Conservation (phyloP, 257 asterid species). For the Handroanthus guayacan region DNA sequence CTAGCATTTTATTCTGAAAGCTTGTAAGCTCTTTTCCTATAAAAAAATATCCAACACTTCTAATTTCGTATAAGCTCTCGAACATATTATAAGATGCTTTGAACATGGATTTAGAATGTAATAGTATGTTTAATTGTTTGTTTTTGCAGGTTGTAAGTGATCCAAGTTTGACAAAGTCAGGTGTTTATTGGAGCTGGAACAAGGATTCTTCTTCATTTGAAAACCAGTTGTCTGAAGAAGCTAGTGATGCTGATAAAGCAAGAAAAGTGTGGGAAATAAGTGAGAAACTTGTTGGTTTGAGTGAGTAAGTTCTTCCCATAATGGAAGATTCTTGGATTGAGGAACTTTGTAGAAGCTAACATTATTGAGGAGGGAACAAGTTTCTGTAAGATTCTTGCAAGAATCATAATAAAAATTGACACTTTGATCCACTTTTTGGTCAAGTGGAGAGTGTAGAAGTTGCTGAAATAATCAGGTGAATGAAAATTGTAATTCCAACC, state of each 20-base stretch:
- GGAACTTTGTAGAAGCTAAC: background rate
- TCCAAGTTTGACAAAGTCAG: conserved; percentile 78
- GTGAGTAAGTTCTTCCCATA: background rate
- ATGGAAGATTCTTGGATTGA: background rate
- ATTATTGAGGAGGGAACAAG: no score
- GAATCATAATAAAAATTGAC: no score
- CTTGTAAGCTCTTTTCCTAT: no score
- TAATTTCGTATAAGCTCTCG: no score
- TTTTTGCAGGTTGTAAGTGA: conserved; percentile 66
- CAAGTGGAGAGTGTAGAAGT: no score
- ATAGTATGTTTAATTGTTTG: background rate
- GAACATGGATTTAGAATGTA: background rate
- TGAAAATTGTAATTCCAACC: no score
- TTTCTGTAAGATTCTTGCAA: no score
- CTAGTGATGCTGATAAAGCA: conserved; percentile 72
- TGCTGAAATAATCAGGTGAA: no score
- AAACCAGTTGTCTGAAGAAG: conserved; percentile 73
- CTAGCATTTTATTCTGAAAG: no score
- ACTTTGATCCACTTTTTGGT: no score
- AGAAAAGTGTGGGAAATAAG: conserved; percentile 77
- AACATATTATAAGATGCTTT: no score
- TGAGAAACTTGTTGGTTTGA: conserved; percentile 70
- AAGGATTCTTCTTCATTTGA: conserved; percentile 71
- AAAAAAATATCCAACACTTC: no score
- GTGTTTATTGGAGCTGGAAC: conserved; percentile 94